These are phyloP conservation scores for Cicer yamashitae DNA, from an alignment of 306 rosid genomes.

Conservation along the genomic window DNA sequence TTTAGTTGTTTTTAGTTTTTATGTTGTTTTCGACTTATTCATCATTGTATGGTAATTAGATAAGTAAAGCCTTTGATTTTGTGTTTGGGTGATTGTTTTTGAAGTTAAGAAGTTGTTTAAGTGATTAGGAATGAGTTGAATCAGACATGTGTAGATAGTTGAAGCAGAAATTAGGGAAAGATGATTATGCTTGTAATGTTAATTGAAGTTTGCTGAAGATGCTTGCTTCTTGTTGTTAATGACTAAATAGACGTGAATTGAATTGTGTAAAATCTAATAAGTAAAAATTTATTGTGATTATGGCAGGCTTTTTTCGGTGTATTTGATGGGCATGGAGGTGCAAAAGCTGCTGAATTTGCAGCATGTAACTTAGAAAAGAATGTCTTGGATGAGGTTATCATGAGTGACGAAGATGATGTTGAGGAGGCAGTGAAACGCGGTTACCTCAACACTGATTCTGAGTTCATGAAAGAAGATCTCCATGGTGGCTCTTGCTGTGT, in stretches of 20 bases:
- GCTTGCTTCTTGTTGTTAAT: slow-evolving; percentile 1
- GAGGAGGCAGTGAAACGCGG: slow-evolving; percentile 83
- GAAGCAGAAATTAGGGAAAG: slow-evolving; percentile 20
- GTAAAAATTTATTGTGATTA: not conserved
- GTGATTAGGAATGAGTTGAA: slow-evolving; percentile 1
- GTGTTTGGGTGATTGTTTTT: not conserved
- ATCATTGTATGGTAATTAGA: not conserved
- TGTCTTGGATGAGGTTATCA: slow-evolving; percentile 63
- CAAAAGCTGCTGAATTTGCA: slow-evolving; percentile 84
- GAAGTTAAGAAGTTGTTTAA: slow-evolving; percentile 23
- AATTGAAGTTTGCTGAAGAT: slow-evolving; percentile 21
- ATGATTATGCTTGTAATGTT: not conserved
- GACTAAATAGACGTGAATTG: not conserved
- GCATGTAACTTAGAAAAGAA: slow-evolving; percentile 77
- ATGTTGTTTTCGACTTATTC: slow-evolving; percentile 17
- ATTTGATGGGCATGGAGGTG: slow-evolving; percentile 97
- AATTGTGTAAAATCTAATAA: slow-evolving; percentile 40
- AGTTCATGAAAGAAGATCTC: slow-evolving; percentile 71
- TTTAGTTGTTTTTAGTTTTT: not conserved
- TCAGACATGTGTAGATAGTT: not conserved
- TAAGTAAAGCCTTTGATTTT: not conserved
- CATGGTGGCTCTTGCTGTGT: slow-evolving; percentile 89
- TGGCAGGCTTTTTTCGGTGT: slow-evolving; percentile 89
- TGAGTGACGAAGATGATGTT: slow-evolving; percentile 52
- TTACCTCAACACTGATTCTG: slow-evolving; percentile 81